Percentiles rank a stretch among this genome's conserved stretches.
Conservation (phyloP, 1,284 basidiomycete species). For the Puccinia brachypodii region DNA sequence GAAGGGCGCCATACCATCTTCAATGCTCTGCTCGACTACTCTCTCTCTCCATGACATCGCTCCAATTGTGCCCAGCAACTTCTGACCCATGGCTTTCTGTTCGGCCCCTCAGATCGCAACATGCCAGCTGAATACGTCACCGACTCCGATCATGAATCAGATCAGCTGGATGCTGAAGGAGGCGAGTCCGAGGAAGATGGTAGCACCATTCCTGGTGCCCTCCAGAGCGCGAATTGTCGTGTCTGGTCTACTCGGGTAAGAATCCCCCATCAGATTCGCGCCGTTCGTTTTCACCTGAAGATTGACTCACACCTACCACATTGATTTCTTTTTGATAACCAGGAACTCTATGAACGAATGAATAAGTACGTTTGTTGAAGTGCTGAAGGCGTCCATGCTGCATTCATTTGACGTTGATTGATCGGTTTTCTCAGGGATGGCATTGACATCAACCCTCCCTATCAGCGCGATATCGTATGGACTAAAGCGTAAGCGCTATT, state of each 20-base stretch:
- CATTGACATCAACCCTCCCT: constrained; percentile 44
- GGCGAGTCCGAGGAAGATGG: neutral
- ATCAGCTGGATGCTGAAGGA: constrained; percentile 24
- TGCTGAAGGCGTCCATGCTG: neutral
- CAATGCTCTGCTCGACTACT: neutral
- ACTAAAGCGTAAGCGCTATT: constrained; percentile 18
- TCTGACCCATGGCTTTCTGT: neutral
- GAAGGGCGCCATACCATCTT: neutral
- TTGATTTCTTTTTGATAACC: neutral
- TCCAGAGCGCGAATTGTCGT: constrained; percentile 42
- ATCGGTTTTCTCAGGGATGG: neutral
- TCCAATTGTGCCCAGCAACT: too few species aligned
- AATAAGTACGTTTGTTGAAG: neutral
- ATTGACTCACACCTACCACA: neutral
- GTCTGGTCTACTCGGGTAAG: constrained; percentile 42
- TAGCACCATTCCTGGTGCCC: constrained; percentile 29
- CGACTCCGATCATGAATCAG: constrained; percentile 7
- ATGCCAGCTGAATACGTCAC: constrained; percentile 30
- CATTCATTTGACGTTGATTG: neutral
- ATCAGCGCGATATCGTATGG: constrained; percentile 48
- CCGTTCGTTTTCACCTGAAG: neutral
- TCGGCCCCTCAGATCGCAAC: neutral
- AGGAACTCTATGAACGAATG: constrained; percentile 46
- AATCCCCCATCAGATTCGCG: neutral
- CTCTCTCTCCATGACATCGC: neutral